A percentile compares a stretch with the other conserved stretches of the same genome.
These are phyloP conservation scores for Blastobotrys malaysiensis DNA, from an alignment of 1,139 yeast species.

Conservation along the genomic window DNA sequence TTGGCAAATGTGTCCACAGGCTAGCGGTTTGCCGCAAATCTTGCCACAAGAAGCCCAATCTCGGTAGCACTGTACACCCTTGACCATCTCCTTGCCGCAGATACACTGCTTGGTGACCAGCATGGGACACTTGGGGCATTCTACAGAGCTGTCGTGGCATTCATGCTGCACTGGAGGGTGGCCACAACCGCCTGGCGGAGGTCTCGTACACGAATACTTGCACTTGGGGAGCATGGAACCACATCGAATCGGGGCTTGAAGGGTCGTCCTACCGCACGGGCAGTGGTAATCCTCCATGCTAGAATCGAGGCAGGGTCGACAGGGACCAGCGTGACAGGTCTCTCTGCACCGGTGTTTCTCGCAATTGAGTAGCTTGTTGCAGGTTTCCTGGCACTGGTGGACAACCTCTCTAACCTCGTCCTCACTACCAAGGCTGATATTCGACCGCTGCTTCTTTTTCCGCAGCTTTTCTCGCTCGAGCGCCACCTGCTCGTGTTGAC, in stretches of 20 bases:
- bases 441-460: constrained; percentile 41
- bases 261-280: constrained; percentile 75
- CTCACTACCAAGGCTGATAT: constrained; percentile 33
- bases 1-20: constrained; percentile 69
- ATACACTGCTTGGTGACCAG: constrained; percentile 59
- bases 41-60: constrained; percentile 66
- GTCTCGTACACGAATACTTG: constrained; percentile 59
- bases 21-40: constrained; percentile 50
- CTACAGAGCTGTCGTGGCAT: constrained; percentile 57
- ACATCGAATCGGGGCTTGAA: constrained; percentile 85
- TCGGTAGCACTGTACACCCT: constrained; percentile 69
- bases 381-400: constrained; percentile 70
- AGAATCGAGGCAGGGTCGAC: constrained; percentile 81
- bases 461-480: constrained; percentile 54
- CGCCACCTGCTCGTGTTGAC: constrained; percentile 62
- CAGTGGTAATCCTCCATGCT: constrained; percentile 77
- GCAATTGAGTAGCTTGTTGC: constrained; percentile 64
- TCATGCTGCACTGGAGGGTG: constrained; percentile 67
- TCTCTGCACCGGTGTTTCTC: constrained; percentile 69
- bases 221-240: constrained; percentile 71
- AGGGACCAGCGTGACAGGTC: constrained; percentile 78
- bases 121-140: constrained; percentile 76
- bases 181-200: constrained; percentile 65
- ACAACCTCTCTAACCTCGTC: constrained; percentile 64
- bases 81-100: constrained; percentile 60